Evolutionary conservation across 179 eudicot genomes (phyloP).

Genomic region (Heliamphora pulchella): DNA sequence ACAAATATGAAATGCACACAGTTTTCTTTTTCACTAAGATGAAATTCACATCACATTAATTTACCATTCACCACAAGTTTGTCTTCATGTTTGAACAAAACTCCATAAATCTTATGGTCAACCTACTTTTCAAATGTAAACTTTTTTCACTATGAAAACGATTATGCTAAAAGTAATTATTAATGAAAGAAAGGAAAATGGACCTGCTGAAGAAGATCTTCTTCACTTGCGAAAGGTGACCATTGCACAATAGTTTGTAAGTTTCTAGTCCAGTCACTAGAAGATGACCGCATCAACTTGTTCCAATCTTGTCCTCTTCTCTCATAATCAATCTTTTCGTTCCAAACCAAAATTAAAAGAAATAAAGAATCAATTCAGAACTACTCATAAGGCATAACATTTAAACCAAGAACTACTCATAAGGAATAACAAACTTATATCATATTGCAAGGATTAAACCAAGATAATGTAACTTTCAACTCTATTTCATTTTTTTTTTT

Average conservation of each 20-base stretch:
- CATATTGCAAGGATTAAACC: not conserved
- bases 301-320: constrained; percentile 43
- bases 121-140: not conserved
- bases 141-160: not conserved
- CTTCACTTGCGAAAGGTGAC: constrained; percentile 63
- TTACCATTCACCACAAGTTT: not conserved
- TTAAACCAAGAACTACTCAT: not conserved
- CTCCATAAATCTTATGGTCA: not conserved
- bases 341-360: not conserved
- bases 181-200: not conserved
- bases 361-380: not conserved
- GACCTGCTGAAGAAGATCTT: constrained; percentile 60
- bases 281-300: constrained; percentile 31
- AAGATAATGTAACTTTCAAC: not conserved
- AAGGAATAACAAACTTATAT: not conserved
- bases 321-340: constrained; percentile 51
- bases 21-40: not conserved
- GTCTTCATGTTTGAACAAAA: not conserved
- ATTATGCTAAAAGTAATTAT: not conserved
- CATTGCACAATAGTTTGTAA: constrained; percentile 45
- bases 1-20: not conserved
- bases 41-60: not conserved
- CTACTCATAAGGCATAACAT: not conserved
- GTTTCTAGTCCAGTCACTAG: constrained; percentile 53
- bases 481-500: not conserved